A percentile compares a stretch with the other conserved stretches of the same genome.
Conservation (phyloP, 75 land plant genomes). For the Ceratopteris richardii region DNA sequence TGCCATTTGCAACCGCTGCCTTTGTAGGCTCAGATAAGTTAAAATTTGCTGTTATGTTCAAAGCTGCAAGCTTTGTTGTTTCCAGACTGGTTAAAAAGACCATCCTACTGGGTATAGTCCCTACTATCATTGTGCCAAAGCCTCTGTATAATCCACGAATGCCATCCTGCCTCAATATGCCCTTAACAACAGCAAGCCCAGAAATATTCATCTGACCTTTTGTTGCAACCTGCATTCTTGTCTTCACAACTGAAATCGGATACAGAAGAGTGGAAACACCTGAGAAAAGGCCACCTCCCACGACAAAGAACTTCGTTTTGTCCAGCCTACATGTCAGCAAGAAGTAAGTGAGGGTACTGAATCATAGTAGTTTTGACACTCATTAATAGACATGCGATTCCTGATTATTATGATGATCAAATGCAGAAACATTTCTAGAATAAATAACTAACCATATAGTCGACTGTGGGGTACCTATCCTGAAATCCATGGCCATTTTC, state of each 20-base stretch:
- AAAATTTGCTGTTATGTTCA: constrained; percentile 59
- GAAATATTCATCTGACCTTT: constrained; percentile 44
- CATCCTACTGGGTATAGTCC: constrained; percentile 86
- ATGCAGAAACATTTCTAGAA: too few relatives aligned
- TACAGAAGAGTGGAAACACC: constrained; percentile 79
- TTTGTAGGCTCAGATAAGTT: constrained; percentile 63
- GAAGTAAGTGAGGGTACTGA: too few relatives aligned
- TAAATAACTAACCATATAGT: too few relatives aligned
- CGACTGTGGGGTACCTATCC: too few relatives aligned
- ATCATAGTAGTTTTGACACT: too few relatives aligned
- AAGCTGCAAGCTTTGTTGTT: constrained; percentile 68
- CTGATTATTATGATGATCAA: too few relatives aligned
- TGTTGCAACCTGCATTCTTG: constrained; percentile 84
- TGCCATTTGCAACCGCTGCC: constrained; percentile 89
- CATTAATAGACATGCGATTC: too few relatives aligned
- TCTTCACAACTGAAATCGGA: constrained; percentile 89
- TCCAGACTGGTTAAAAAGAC: constrained; percentile 87
- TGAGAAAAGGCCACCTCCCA: constrained; percentile 94
- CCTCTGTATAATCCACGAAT: constrained; percentile 85
- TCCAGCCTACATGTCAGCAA: constrained; percentile 91
- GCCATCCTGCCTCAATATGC: constrained; percentile 69
- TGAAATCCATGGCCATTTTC: too few relatives aligned
- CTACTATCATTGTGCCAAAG: constrained; percentile 85
- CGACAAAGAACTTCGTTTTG: constrained; percentile 78
- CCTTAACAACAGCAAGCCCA: constrained; percentile 57